Evolutionary conservation across 306 rosid species (phyloP), one percentile per base, ranked within the genome.

Genomic region (Begonia masoniana): DNA sequence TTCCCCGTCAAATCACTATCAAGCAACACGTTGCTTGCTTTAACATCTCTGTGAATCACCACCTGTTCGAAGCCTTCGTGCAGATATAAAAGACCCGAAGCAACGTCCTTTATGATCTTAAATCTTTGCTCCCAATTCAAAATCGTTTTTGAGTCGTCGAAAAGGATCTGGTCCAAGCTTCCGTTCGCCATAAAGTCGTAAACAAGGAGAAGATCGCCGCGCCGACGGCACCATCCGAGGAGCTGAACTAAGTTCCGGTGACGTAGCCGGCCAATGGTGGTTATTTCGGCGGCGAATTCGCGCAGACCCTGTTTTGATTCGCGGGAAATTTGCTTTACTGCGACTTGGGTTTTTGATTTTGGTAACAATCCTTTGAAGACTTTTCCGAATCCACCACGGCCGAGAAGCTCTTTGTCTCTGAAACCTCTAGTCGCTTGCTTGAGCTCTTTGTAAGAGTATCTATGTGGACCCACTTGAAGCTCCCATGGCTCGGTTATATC

Each of bases 121-220:
- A 87, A 81, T 60, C 96, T 72, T 7, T 83, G 81, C 7, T 78
- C 82, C 96, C 96, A 87, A 60, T 50, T 76, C n/a, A 87, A 49
- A 9, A 77, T 42, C 47, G 9, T 12, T 50, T 74, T 58, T 7
- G 87, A 64, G 31, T 77, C 70, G 13, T 81, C 87, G 51, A 83
- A 87, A 45, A 87, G 56, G 65, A 59, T 69, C 60, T 63, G 71
- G 31, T 87, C 96, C 43, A 87, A 64, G 80, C 94, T 83, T 3
- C 96, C 94, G 61, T 87, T 83, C 12, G 85, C 71, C 96, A 87
- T 83, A 55, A 51, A 87, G 19, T 87, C 96, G 26, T 87, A 87
- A 47, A 83, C 96, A 11, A 87, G 81, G 6, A 87, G 60, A 1
- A 87, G 76, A 63, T 87, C 91, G 0, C 91, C 78, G 0, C 79